Percentiles rank a stretch among this genome's conserved stretches.
Evolutionary conservation across 176 grass and related monocot genomes (phyloP).

Genomic region (Calamus simplicifolius): DNA sequence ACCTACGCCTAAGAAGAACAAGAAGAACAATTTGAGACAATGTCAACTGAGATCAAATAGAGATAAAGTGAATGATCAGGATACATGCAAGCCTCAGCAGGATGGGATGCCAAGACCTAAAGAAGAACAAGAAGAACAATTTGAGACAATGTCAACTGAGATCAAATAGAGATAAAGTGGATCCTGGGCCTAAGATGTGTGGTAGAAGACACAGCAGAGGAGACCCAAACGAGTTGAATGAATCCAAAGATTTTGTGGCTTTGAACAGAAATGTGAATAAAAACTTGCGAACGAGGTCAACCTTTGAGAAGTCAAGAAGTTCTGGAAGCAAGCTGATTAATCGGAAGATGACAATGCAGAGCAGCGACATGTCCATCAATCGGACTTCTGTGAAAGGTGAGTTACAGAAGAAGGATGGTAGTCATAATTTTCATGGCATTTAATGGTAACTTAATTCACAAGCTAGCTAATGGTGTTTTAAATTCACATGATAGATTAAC

Average conservation of each 20-base stretch:
- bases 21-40: no score
- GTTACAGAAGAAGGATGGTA: slow-evolving; percentile 18
- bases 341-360: slow-evolving; percentile 15
- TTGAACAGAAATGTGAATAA: slow-evolving; percentile 7
- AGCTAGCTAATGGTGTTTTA: slow-evolving; percentile 36
- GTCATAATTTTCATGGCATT: background rate
- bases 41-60: no score
- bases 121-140: no score
- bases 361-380: slow-evolving; percentile 11
- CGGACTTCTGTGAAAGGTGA: slow-evolving; percentile 31
- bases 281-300: slow-evolving; percentile 11
- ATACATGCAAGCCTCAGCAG: no score
- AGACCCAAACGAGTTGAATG: slow-evolving; percentile 1
- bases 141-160: no score
- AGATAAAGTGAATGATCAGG: no score
- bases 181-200: background rate
- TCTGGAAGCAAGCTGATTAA: slow-evolving; percentile 11
- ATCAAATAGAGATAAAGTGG: no score
- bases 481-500: slow-evolving; percentile 10
- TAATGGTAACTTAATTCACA: slow-evolving; percentile 29
- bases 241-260: slow-evolving; percentile 2
- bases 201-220: slow-evolving; percentile 11
- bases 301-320: slow-evolving; percentile 1
- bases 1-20: no score
- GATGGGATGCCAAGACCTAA: no score